Base-by-base conservation (phyloP, 2,329 filamentous ascomycete species). In the Ascochyta clinopodiicola region DNA sequence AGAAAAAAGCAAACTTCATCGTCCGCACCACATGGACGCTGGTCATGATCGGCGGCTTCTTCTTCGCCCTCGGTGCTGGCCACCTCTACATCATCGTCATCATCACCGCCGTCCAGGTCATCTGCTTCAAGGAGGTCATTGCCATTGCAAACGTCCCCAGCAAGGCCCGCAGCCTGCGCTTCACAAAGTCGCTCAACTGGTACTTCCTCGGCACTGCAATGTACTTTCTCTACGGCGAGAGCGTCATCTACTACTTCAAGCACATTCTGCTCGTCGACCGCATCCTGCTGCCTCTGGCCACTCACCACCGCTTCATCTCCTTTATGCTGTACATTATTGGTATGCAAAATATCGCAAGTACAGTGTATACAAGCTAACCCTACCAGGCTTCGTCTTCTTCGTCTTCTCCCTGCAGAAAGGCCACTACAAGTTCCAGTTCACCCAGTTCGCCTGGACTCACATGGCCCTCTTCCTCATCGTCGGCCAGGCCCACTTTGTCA, bases 171-270 rank as follows among this genome's bases (percentile, higher is more conserved):
- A 92, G 94, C 74, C 83, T 99, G 58, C 90, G 90, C 56, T 96
- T 96, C 68, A 97, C 94, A 63, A 97, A 97, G 81, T 92, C 91
- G 64, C 82, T 99, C 68, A 98, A 98, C 78, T 99, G 95, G 95
- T 99, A 99, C 78, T 99, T 96, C 82, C 84, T 99, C 49, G 95
- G 92, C n/a, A 92, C 91, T 24, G 96, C 94, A 66, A 98, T 99
- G 94, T 99, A 99, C 82, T 99, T 96, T 69, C 83, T 99, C 45
- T 99, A 99, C 74, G 95, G 95, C 72, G 95, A 99, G 80, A 97
- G 92, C 70, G 94, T 99, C 72, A 96, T 99, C 71, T 99, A 99
- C 81, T 99, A 99, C 80, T 99, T 99, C 80, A 99, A 99, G 84
- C 95, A 99, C 75, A 94, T 99, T 64, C 88, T 99, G 38, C 81